Evolutionary conservation across 768 basidiomycete species (phyloP).

Genomic region (Trametes cingulata): DNA sequence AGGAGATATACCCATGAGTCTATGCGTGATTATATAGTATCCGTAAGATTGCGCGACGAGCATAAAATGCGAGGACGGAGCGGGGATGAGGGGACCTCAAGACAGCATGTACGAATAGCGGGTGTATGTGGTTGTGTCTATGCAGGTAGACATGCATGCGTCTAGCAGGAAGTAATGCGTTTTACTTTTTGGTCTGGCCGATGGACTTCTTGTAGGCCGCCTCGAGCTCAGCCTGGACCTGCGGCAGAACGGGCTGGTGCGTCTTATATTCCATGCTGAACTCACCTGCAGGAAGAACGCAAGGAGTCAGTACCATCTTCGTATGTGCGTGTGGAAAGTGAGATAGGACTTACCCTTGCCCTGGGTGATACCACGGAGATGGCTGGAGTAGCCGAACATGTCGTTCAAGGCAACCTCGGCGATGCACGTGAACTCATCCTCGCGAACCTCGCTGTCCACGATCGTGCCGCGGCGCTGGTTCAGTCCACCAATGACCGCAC

Average conservation of each 20-base stretch:
- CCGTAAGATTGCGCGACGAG: constrained; percentile 8
- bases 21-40: constrained; percentile 14
- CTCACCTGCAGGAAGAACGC: constrained; percentile 48
- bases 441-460: constrained; percentile 92
- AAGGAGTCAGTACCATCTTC: not conserved
- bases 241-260: constrained; percentile 82
- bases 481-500: constrained; percentile 89
- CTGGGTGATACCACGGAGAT: constrained; percentile 91
- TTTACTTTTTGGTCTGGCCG: constrained; percentile 69
- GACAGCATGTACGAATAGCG: not conserved
- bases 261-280: constrained; percentile 82
- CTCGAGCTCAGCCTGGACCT: constrained; percentile 85
- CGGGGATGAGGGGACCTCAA: not conserved
- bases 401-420: constrained; percentile 96
- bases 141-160: not conserved
- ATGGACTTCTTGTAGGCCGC: constrained; percentile 83
- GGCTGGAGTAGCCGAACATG: constrained; percentile 97
- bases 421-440: constrained; percentile 91
- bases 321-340: not conserved
- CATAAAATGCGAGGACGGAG: not conserved
- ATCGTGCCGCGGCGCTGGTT: constrained; percentile 93
- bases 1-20: not conserved
- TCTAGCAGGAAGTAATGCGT: not conserved
- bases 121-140: not conserved
- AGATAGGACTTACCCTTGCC: constrained; percentile 71